Percentiles rank a stretch among this genome's conserved stretches.
Conservation (phyloP, 2,329 filamentous ascomycete genomes). For the Endocalyx cinctus region DNA sequence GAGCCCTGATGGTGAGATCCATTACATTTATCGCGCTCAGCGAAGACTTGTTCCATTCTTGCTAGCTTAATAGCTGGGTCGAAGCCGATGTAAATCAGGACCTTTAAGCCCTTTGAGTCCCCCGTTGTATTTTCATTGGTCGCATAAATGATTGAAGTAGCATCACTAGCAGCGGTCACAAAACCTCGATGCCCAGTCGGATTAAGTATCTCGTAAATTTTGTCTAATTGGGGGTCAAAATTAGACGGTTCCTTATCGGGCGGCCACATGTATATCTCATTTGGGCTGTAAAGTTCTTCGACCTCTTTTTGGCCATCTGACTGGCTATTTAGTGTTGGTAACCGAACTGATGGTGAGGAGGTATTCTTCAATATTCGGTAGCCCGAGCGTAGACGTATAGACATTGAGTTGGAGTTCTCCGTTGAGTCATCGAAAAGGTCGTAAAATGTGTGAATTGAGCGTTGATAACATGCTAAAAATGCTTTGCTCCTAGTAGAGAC, state of each 20-base stretch:
- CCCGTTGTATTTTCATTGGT: no score
- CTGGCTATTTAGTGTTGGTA: background rate
- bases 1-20: background rate
- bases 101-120: constrained; percentile 13
- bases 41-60: constrained; percentile 17
- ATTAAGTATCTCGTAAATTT: constrained; percentile 19
- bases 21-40: constrained; percentile 8
- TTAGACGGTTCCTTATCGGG: constrained; percentile 8
- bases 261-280: constrained; percentile 23
- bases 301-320: constrained; percentile 2
- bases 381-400: no score
- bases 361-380: constrained; percentile 34
- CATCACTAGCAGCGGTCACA: constrained; percentile 21
- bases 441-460: constrained; percentile 48
- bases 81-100: constrained; percentile 23
- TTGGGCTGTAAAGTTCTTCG: constrained; percentile 11
- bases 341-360: background rate
- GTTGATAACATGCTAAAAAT: constrained; percentile 51
- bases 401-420: constrained; percentile 24
- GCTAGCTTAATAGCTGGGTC: constrained; percentile 21
- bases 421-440: constrained; percentile 53
- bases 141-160: constrained; percentile 24
- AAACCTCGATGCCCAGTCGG: constrained; percentile 12
- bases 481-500: constrained; percentile 50
- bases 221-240: constrained; percentile 9